Base-by-base conservation (phyloP, 2,329 filamentous ascomycete species). In the Claviceps sp. region DNA sequence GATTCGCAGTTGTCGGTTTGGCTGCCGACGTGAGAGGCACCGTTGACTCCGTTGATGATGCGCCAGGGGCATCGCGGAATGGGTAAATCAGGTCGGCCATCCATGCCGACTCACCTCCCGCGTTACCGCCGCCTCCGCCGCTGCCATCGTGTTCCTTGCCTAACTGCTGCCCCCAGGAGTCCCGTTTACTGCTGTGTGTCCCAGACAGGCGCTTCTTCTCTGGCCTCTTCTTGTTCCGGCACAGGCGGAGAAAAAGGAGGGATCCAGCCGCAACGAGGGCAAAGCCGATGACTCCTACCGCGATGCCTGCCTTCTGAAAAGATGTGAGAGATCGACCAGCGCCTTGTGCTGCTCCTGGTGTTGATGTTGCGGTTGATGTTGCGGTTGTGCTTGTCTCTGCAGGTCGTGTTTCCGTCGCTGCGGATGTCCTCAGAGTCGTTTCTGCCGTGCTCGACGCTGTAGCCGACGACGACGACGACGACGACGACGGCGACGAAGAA, bases 271-370 rank as follows among this genome's bases (percentile, higher is more conserved):
- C 74, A 18, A 83, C 57, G 4, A 72, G 63, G 3, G 74, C 65
- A 1, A 72, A 73, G 4, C 73, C 75, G 4, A 72, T 70, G 11
- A 73, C 68, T 5, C 78, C 82, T 4, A 81, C 68, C 1, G 74
- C 69, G 54, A 85, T 80, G 6, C 81, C 82, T 18, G 72, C 73
- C 47, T 84, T 72, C 55, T 81, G 76, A 4, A 65, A 65, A 6
- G 67, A 68, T 34, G 56, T 67, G 4, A 58, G 14, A 70, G 62
- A 34, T 51, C 52, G 24, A 6, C 47, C 46, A 20, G 46, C 26
- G 14, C 52, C 50, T n/a, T 55, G 54, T 20, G 54, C 57, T 13
- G 57, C 56, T 5, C 51, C 56, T 16, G 51, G 50, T 30, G 45
- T 42, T 37, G 47, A 22, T 18, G 53, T 16, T 4, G 53, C 16